A percentile compares a stretch with the other conserved stretches of the same genome.
These are phyloP conservation scores for Ilyonectria destructans DNA, from an alignment of 2,329 filamentous ascomycete species.

Conservation along the genomic window DNA sequence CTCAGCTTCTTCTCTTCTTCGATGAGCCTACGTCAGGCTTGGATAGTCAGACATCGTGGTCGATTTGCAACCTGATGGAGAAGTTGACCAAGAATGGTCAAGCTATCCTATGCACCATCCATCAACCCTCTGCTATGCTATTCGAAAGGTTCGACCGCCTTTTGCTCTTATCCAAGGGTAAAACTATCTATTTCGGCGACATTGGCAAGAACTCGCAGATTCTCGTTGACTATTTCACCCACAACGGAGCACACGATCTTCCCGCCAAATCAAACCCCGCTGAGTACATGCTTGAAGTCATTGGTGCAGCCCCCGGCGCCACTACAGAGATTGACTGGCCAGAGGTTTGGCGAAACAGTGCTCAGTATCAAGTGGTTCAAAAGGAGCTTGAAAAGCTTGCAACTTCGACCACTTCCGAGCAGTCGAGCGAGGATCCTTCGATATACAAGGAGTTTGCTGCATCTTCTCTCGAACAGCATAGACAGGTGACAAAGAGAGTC, in stretches of 20 bases:
- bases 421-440: constrained; percentile 1
- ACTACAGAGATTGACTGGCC: constrained; percentile 58
- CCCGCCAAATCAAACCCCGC: constrained; percentile 72
- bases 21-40: constrained; percentile 73
- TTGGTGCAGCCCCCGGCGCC: constrained; percentile 62
- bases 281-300: constrained; percentile 62
- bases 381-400: neutral
- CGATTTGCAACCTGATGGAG: constrained; percentile 71
- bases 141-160: constrained; percentile 69
- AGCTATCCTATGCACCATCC: constrained; percentile 65
- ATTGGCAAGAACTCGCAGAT: constrained; percentile 60
- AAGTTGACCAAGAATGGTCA: constrained; percentile 69
- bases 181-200: constrained; percentile 75
- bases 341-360: constrained; percentile 36
- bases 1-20: constrained; percentile 70
- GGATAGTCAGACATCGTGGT: constrained; percentile 73
- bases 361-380: neutral
- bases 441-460: constrained; percentile 77
- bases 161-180: constrained; percentile 72
- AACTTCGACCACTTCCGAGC: neutral
- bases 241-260: constrained; percentile 70
- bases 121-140: constrained; percentile 63
- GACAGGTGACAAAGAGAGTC: constrained; percentile 74
- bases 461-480: constrained; percentile 74
- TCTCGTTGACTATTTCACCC: constrained; percentile 72